These are phyloP conservation scores for Salix koriyanagi DNA, from an alignment of 345 rosid species.

Conservation along the genomic window DNA sequence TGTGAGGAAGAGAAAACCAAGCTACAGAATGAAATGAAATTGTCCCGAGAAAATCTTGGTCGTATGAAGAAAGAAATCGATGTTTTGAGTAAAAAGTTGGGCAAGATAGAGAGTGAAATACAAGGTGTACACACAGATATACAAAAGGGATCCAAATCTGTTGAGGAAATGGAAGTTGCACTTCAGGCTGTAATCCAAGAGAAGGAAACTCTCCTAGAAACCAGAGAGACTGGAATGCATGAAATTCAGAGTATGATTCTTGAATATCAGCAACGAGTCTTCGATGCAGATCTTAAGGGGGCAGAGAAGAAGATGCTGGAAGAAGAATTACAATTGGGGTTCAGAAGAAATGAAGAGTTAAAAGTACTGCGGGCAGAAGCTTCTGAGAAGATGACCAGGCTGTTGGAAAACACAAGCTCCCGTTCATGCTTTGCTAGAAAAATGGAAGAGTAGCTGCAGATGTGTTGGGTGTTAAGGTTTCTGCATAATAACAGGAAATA, in stretches of 20 bases:
- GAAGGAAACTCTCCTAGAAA: conserved; percentile 51
- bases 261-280: conserved; percentile 53
- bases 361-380: conserved; percentile 24
- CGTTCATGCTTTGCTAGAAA: conserved; percentile 28
- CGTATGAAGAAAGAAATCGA: conserved; percentile 42
- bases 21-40: conserved; percentile 57
- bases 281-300: conserved; percentile 46
- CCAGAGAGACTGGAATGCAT: conserved; percentile 41
- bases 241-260: conserved; percentile 49
- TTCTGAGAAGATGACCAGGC: conserved; percentile 26
- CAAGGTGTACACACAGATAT: conserved; percentile 39
- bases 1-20: conserved; percentile 75
- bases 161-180: conserved; percentile 45
- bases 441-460: conserved; percentile 42
- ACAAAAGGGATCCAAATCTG: conserved; percentile 36
- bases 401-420: conserved; percentile 24
- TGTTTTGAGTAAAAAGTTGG: conserved; percentile 33
- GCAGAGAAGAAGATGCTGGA: conserved; percentile 45
- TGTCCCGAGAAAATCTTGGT: conserved; percentile 52
- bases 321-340: conserved; percentile 38
- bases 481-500: conserved; percentile 3
- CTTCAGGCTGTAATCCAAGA: conserved; percentile 44
- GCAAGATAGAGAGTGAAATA: conserved; percentile 42
- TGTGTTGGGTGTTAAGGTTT: conserved; percentile 17
- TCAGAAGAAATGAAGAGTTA: conserved; percentile 38